phyloP scores from a whole-genome alignment of 2,329 filamentous ascomycete genomes.

The Fusarium concolor region DNA sequence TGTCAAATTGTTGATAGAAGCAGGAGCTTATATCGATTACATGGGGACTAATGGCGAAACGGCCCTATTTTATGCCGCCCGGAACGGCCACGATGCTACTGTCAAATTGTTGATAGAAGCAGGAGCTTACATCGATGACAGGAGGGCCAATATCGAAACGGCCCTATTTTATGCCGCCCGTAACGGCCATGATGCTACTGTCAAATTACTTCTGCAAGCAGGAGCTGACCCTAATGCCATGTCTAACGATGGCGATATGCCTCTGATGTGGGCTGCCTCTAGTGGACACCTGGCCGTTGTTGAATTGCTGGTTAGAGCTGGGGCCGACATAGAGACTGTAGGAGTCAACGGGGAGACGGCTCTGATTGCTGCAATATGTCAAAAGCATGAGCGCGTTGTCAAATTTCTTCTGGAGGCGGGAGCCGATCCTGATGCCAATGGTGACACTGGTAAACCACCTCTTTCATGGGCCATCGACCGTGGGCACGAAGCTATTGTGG shows the following conservation, averaged over 20 bases:
- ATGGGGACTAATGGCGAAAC: background rate
- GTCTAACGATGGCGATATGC: accelerated
- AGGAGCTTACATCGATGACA: too few species aligned
- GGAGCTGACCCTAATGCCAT: background rate
- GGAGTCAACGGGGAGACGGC: too few species aligned
- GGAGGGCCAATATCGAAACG: background rate
- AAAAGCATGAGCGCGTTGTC: background rate
- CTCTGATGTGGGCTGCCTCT: background rate
- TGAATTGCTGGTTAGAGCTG: too few species aligned
- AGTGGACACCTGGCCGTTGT: background rate
- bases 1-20: too few species aligned
- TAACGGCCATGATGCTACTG: background rate
- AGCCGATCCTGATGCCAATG: too few species aligned
- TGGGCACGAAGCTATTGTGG: too few species aligned
- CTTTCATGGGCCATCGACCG: too few species aligned
- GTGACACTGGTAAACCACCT: background rate
- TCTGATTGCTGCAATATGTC: too few species aligned
- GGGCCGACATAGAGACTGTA: too few species aligned
- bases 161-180: background rate
- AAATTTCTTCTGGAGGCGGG: background rate
- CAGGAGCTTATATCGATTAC: too few species aligned
- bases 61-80: background rate
- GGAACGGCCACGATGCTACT: background rate
- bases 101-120: too few species aligned
- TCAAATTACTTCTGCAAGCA: background rate